Conservation (phyloP, 345 rosid genomes). For the Excoecaria agallocha region DNA sequence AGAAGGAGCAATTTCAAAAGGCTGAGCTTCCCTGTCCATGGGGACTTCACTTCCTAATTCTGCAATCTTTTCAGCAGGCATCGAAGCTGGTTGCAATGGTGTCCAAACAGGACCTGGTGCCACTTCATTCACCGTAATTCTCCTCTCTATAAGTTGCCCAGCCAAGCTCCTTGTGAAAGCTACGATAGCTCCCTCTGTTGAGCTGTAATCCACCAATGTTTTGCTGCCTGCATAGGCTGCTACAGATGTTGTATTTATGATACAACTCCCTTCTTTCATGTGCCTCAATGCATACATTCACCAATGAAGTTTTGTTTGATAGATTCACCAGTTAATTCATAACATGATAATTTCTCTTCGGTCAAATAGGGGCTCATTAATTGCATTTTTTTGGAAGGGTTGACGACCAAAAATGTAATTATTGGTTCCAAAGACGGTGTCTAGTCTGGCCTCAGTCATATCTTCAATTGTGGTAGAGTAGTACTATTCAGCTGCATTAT, state of each 20-base stretch:
- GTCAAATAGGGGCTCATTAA: too few relatives aligned
- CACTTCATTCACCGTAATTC: conserved; percentile 14
- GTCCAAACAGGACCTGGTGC: conserved; percentile 28
- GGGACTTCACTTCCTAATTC: neutral
- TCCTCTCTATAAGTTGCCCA: neutral
- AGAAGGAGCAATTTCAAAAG: conserved; percentile 20
- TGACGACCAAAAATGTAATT: too few relatives aligned
- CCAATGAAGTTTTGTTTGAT: too few relatives aligned
- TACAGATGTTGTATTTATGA: conserved; percentile 11
- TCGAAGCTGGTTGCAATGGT: conserved; percentile 12
- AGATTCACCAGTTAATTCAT: too few relatives aligned
- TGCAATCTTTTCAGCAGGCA: conserved; percentile 12
- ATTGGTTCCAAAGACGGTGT: conserved; percentile 13
- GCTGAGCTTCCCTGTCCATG: conserved; percentile 17
- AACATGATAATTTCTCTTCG: too few relatives aligned
- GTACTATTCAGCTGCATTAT: neutral
- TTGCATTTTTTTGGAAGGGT: too few relatives aligned
- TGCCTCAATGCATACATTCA: conserved; percentile 12
- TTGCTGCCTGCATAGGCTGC: neutral
- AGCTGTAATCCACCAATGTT: conserved; percentile 8
- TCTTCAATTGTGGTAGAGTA: neutral
- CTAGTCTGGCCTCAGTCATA: neutral
- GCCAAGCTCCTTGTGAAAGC: conserved; percentile 15
- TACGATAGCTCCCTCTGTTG: conserved; percentile 22
- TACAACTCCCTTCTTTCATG: conserved; percentile 23